Evolutionary conservation across 306 rosid species (phyloP), one percentile per base, ranked within the genome.

Genomic region (Quercus ilex): DNA sequence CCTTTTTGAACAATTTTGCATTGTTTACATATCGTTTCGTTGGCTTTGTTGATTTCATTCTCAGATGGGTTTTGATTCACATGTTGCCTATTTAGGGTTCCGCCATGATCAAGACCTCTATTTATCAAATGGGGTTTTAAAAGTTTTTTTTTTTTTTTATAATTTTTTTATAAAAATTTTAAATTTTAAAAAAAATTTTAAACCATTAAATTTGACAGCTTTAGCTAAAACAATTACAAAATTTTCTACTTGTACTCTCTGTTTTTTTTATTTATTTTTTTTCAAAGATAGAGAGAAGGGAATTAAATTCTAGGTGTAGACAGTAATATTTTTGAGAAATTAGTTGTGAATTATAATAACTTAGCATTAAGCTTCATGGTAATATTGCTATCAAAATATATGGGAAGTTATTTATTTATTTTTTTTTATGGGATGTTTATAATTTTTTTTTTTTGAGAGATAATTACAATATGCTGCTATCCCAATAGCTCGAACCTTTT

Each of bases 311-410:
- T 19, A 35, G 72, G 20, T 26, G 26, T 64, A 31, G 20, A 64
- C 11, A 49, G 57, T 77, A 65, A 41, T 75, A 78, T 20, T 80
- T 85, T 78, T 72, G 2, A 69, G 78, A 82, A 77, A 76, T 55
- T 71, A 72, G 69, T 75, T 35, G 38, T 68, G 15, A 33, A 21
- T 18, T 49, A 19, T 71, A 69, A 46, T 62, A 19, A 53, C 78
- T 71, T 74, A 73, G 67, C 57, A 41, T 55, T 49, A 21, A 31
- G 49, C 55, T 56, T 73, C 62, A 46, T 74, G 57, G 70, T 41
- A 41, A 41, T 41, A 41, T 41, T 41, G 46, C 46, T 74, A 64
- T 75, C 25, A 18, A 67, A 18, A 33, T 67, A 18, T 17, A 17
- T 1, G 71, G 51, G 19, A 18, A 33, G 10, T 33, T 9, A 1